Percentiles rank a stretch among this genome's conserved stretches.
Evolutionary conservation across 129 eudicot genomes (phyloP).

Genomic region (Arctium minus): DNA sequence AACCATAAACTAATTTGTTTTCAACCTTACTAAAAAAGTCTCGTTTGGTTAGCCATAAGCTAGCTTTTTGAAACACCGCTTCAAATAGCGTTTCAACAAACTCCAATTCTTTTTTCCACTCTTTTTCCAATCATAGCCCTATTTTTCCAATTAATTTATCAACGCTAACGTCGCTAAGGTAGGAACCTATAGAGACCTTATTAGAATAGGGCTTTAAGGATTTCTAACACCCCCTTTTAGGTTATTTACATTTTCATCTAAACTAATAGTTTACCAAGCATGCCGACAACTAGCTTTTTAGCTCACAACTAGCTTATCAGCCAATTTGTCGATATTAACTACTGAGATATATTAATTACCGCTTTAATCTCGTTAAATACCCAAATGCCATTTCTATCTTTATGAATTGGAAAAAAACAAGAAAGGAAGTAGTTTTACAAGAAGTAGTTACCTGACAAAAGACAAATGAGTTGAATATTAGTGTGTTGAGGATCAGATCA

Average conservation of each 20-base stretch:
- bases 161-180: not conserved
- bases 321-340: no score
- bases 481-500: conserved; percentile 69
- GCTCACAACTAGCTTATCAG: no score
- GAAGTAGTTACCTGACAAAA: conserved; percentile 79
- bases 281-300: no score
- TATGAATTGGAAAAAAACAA: not conserved
- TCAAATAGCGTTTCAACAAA: no score
- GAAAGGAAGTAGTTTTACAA: no score
- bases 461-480: conserved; percentile 91
- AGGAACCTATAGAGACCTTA: no score
- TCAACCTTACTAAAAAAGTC: not conserved
- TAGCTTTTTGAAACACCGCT: no score
- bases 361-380: not conserved
- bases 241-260: not conserved
- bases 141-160: not conserved
- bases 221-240: not conserved
- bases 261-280: no score
- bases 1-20: not conserved
- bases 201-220: not conserved
- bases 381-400: not conserved
- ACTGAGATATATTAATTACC: not conserved
- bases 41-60: not conserved
- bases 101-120: no score
- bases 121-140: no score